Evolutionary conservation across 345 rosid genomes (phyloP), one percentile per base, ranked within the genome.

Genomic region (Populus simonii): DNA sequence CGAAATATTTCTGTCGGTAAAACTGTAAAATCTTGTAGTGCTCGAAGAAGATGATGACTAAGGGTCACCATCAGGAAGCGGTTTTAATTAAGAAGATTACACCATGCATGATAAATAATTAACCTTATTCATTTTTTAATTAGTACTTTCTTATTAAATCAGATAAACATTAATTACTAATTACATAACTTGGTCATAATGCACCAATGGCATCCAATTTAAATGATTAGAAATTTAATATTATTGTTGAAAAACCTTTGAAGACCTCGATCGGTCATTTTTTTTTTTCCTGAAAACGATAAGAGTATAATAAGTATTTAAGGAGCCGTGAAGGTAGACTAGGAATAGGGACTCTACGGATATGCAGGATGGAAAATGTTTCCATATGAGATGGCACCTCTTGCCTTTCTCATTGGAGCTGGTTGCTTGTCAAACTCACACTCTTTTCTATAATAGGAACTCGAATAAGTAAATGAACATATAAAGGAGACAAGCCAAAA

Each of bases 381-480:
- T 83, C 92, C 94, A 83, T 72, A 77, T 38, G 80, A 84, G 89
- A 89, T 65, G 85, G 82, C 90, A 73, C 81, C 62, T 83, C 78
- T 80, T 80, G 75, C 66, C 76, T 70, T 68, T 80, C 68, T 74
- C 53, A 86, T 78, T 76, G 85, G 88, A 68, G 79, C 36, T 33
- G 0, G 77, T 79, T 59, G 78, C 73, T 80, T 83, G 90, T 92
- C n/a, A 92, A 90, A 88, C 87, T 80, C n/a, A n/a, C 68, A 66
- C 65, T 33, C 80, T 13, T 77, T 39, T 55, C 12, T 66, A 22
- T 57, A 23, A 25, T 35, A 68, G 23, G 31, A 75, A 27, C 43
- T 49, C 65, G 36, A 49, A 12, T 35, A 66, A 23, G 25, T 68
- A 23, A 68, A 51, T 17, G 20, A 63, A 31, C 62, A 65, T 29